Percentiles rank a stretch among this genome's conserved stretches.
Evolutionary conservation across 78 protist species (phyloP).

Genomic region (Emiliania huxleyi): DNA sequence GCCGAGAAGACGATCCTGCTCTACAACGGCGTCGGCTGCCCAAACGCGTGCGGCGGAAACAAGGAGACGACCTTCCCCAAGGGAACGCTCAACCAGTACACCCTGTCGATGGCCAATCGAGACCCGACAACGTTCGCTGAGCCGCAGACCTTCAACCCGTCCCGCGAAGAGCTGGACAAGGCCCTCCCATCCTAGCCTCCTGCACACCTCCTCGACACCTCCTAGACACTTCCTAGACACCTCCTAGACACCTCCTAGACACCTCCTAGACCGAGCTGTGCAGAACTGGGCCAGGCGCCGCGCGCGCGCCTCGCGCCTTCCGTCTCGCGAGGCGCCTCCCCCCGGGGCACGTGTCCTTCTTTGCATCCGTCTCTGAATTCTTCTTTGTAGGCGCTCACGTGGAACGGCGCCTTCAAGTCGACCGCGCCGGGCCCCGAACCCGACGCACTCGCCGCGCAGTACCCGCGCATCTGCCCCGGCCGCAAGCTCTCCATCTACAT

Average conservation of each 20-base stretch:
- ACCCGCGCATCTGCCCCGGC: background rate
- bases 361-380: no score
- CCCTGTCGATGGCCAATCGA: background rate
- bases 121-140: background rate
- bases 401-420: background rate
- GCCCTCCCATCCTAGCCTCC: no score
- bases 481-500: background rate
- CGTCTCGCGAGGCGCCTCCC: no score
- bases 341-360: no score
- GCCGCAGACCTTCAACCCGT: background rate
- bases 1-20: background rate
- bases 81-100: background rate
- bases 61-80: background rate
- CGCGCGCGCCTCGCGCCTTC: no score
- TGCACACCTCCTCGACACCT: no score
- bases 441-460: background rate
- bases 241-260: no score
- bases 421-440: background rate
- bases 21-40: background rate
- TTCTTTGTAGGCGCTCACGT: no score
- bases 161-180: background rate
- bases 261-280: no score
- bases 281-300: no score
- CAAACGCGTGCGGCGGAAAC: background rate
- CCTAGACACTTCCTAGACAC: no score